Percentiles rank a stretch among this genome's conserved stretches.
phyloP scores from a whole-genome alignment of 106 monocot species.

The Allium cepa region DNA sequence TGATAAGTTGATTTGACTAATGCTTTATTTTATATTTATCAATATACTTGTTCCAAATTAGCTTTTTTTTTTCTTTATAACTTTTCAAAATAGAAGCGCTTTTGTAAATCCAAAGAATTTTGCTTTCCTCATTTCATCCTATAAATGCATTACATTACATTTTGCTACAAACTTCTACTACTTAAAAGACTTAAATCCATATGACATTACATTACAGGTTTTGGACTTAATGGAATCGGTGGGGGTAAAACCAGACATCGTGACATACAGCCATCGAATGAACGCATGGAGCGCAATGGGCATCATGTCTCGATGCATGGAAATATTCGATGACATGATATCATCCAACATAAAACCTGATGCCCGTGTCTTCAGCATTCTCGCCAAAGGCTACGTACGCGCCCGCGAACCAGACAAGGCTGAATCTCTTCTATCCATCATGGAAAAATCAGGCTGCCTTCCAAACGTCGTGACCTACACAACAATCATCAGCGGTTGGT shows the following conservation, averaged over 20 bases:
- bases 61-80: too few relatives aligned
- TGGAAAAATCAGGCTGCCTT: conserved; percentile 37
- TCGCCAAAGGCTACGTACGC: conserved; percentile 80
- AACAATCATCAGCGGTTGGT: conserved; percentile 90
- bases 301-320: conserved; percentile 60
- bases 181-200: not conserved
- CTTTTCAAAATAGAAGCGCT: too few relatives aligned
- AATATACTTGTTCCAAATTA: too few relatives aligned
- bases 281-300: conserved; percentile 73
- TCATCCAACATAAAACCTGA: conserved; percentile 61
- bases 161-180: not conserved
- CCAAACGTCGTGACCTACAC: conserved; percentile 87
- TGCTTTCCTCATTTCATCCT: too few relatives aligned
- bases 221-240: conserved; percentile 53
- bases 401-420: conserved; percentile 72
- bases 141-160: too few relatives aligned
- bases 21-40: too few relatives aligned
- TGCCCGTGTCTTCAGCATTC: conserved; percentile 75
- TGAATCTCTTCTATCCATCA: conserved; percentile 51
- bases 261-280: conserved; percentile 87
- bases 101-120: too few relatives aligned
- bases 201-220: conserved; percentile 26
- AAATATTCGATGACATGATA: conserved; percentile 62
- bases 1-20: too few relatives aligned
- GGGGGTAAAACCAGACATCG: conserved; percentile 69